A percentile compares a stretch with the other conserved stretches of the same genome.
phyloP scores from a whole-genome alignment of 768 basidiomycete genomes.

The Phylloporus scabripes region DNA sequence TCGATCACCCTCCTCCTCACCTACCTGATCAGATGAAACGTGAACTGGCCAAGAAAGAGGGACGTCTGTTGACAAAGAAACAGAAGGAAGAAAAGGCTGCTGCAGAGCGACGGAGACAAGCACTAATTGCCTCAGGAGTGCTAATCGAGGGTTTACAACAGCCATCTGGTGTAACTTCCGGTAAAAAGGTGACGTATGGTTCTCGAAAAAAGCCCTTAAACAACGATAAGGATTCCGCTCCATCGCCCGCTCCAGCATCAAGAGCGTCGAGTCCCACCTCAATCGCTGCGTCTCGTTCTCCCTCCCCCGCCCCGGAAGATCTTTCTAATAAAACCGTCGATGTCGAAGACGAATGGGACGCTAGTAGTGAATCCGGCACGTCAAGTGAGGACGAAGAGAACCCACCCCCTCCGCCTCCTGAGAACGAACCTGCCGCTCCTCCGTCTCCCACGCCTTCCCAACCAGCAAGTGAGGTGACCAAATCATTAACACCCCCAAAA shows the following conservation, averaged over 20 bases:
- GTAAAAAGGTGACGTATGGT: slow-evolving; percentile 78
- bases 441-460: background rate
- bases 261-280: slow-evolving; percentile 41
- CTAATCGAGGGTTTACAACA: slow-evolving; percentile 87
- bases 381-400: slow-evolving; percentile 51
- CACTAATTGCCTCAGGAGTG: slow-evolving; percentile 83
- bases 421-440: slow-evolving; percentile 3
- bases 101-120: slow-evolving; percentile 87
- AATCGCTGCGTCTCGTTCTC: slow-evolving; percentile 19
- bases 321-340: slow-evolving; percentile 19
- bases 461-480: slow-evolving; percentile 3
- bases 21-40: slow-evolving; percentile 63
- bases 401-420: slow-evolving; percentile 12
- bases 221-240: slow-evolving; percentile 36
- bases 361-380: slow-evolving; percentile 61
- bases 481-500: slow-evolving; percentile 21
- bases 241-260: slow-evolving; percentile 50
- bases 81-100: slow-evolving; percentile 91
- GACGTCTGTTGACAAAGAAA: slow-evolving; percentile 91
- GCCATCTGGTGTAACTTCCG: slow-evolving; percentile 35
- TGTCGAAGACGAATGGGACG: slow-evolving; percentile 55
- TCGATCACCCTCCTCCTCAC: background rate
- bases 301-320: slow-evolving; percentile 28
- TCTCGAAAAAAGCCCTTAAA: slow-evolving; percentile 67
- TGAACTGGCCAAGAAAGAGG: slow-evolving; percentile 90